A percentile compares a stretch with the other conserved stretches of the same genome.
These are phyloP conservation scores for Cicer pinnatifidum DNA, from an alignment of 306 rosid species.

Conservation along the genomic window DNA sequence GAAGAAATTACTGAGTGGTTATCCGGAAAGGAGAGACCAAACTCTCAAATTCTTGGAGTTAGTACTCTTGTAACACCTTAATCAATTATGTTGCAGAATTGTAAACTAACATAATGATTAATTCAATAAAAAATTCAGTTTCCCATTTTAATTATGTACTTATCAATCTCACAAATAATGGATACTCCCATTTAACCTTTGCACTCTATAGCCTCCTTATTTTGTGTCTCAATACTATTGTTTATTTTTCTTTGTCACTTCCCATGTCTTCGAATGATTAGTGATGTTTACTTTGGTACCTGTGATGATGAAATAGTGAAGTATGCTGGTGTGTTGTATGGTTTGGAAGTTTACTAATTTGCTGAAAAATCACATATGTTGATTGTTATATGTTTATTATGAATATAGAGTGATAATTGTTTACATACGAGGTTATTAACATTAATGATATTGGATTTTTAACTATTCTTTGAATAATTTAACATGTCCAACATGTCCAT, in stretches of 20 bases:
- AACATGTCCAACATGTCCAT: neutral
- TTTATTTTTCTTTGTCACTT: conserved; percentile 30
- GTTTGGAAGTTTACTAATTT: conserved; percentile 38
- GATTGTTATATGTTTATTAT: neutral
- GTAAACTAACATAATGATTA: too few species aligned
- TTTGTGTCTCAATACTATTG: too few species aligned
- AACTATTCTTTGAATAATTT: neutral
- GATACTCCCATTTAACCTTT: too few species aligned
- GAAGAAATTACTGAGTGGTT: too few species aligned
- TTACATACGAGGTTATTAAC: conserved; percentile 38
- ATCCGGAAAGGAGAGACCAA: too few species aligned
- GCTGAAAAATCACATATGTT: neutral
- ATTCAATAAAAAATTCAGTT: too few species aligned
- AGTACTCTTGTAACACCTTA: too few species aligned
- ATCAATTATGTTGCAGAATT: too few species aligned
- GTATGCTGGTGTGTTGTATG: conserved; percentile 64
- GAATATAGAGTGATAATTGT: conserved; percentile 32
- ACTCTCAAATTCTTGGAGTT: too few species aligned
- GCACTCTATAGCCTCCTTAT: too few species aligned
- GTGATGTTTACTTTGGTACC: conserved; percentile 43
- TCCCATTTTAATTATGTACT: too few species aligned
- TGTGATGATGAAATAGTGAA: conserved; percentile 41
- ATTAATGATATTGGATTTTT: conserved; percentile 23
- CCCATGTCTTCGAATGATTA: conserved; percentile 58
- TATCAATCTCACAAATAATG: too few species aligned